Evolutionary conservation across 768 basidiomycete species (phyloP), one percentile per base, ranked within the genome.

Genomic region (Auriscalpium orientale): DNA sequence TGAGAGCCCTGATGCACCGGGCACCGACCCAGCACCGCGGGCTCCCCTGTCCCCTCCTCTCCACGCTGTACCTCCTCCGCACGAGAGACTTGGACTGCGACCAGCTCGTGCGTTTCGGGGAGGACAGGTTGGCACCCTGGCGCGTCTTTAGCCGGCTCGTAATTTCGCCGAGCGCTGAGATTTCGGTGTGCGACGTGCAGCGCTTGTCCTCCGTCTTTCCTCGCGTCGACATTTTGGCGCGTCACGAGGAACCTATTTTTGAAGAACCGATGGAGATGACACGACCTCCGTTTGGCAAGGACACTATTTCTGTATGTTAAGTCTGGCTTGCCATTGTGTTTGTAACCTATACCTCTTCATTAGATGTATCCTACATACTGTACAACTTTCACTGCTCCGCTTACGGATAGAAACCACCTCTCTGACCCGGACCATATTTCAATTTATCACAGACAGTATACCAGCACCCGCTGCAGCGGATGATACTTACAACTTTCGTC

Each of bases 261-360:
- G 55, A 59, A 37, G 58, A 61, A 28, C 60, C 60, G n/a, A 22
- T 46, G 20, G 55, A 59, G 48, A 59, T 61, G 60, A 60, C 49
- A 35, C 59, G 51, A 13, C 50, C 46, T 28, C 58, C 60, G 18
- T 61, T 61, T 48, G 60, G 60, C 44, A 61, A 51, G 50, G 60
- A 61, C 20, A 36, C 28, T 28, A 28, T 2, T 28, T 5, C 4
- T 4, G 28, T 5, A 28, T 28, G 28, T 7, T 28, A 28, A 28
- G 28, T 4, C 4, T 28, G 28, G 28, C 2, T 28, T 28, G n/a
- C n/a, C n/a, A n/a, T n/a, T n/a, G n/a, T 28, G 28, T 28, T 28
- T 28, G 28, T 28, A 28, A 28, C 28, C 28, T 7, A 28, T 28
- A 28, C 28, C 28, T 28, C 28, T 28, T 28, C 28, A 28, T 28